Evolutionary conservation across 2,329 filamentous ascomycete genomes (phyloP), one percentile per base, ranked within the genome.

Genomic region (Aspergillus latus): DNA sequence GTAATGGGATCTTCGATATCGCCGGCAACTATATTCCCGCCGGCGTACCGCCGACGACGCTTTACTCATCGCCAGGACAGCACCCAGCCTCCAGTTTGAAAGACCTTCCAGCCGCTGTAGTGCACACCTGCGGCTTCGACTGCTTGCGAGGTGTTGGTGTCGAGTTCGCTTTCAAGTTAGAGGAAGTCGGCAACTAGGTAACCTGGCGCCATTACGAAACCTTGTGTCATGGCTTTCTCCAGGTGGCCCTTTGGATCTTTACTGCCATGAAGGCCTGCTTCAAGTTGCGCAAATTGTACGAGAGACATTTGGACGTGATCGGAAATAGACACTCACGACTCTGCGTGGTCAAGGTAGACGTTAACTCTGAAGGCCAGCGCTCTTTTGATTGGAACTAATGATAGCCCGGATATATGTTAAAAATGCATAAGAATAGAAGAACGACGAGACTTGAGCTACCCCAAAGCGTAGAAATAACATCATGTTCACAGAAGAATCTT

Each of bases 1-100:
- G 62, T 57, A 73, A 73, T 56, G 69, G 66, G 4, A 71, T 74
- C 43, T 73, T 72, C 56, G 63, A 60, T 7, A 73, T 72, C 54
- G 71, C 68, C 16, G 62, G 68, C 54, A 64, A 72, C 59, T 73
- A 69, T 56, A 59, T 69, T 11, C 68, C 63, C 8, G 51, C 61
- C 2, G 63, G 61, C 7, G 56, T 57, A 11, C 56, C 66, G 16
- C 67, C 68, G 2, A 48, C 60, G 5, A 59, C 67, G 49, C 58
- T 52, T 15, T 73, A 72, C 52, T 60, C 73, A 15, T 66, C 63
- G 1, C 72, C 70, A 1, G 68, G 71, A 2, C 69, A 68, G 64
- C 69, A 72, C 55, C 46, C 47, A 1, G 49, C 62, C 0, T 55
- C 63, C 0, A 37, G 64, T 5, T 52, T 74, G 11, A 54, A 61